Conservation (phyloP, 768 basidiomycete genomes). For the Naematelia aurantialba region DNA sequence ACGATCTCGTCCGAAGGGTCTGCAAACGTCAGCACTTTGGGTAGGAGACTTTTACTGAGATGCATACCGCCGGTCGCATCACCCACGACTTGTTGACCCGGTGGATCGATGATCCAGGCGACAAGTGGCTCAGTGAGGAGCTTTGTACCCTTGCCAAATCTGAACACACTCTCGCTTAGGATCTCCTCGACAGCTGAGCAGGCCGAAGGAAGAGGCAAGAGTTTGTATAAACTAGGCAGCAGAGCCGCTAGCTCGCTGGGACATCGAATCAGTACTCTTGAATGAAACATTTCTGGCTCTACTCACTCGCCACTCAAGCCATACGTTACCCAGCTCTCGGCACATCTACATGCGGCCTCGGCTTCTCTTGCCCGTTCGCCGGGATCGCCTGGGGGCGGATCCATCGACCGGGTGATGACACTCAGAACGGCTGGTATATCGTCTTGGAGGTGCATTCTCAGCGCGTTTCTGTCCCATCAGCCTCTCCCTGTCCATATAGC, state of each 20-base stretch:
- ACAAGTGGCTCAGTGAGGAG: constrained; percentile 80
- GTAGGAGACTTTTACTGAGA: constrained; percentile 45
- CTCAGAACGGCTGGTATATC: constrained; percentile 69
- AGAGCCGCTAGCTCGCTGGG: constrained; percentile 64
- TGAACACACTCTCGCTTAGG: constrained; percentile 67
- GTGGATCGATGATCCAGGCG: constrained; percentile 62
- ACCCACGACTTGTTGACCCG: constrained; percentile 57
- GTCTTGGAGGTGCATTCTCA: constrained; percentile 59
- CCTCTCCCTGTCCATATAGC: not conserved
- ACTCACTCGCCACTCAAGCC: constrained; percentile 66
- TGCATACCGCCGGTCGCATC: constrained; percentile 51
- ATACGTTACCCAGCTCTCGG: constrained; percentile 75
- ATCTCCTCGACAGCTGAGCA: constrained; percentile 70
- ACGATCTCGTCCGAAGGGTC: constrained; percentile 55
- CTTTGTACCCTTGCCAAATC: constrained; percentile 65
- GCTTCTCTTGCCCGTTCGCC: constrained; percentile 54
- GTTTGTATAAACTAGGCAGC: constrained; percentile 57
- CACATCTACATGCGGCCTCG: constrained; percentile 68
- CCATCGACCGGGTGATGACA: constrained; percentile 62
- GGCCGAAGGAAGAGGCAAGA: constrained; percentile 64
- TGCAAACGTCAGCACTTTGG: constrained; percentile 49
- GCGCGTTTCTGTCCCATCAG: constrained; percentile 17
- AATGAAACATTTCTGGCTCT: not conserved
- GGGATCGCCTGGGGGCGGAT: constrained; percentile 17
- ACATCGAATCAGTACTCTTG: constrained; percentile 1